These are phyloP conservation scores for Ogataea minuta DNA, from an alignment of 805 yeast species.

Conservation along the genomic window DNA sequence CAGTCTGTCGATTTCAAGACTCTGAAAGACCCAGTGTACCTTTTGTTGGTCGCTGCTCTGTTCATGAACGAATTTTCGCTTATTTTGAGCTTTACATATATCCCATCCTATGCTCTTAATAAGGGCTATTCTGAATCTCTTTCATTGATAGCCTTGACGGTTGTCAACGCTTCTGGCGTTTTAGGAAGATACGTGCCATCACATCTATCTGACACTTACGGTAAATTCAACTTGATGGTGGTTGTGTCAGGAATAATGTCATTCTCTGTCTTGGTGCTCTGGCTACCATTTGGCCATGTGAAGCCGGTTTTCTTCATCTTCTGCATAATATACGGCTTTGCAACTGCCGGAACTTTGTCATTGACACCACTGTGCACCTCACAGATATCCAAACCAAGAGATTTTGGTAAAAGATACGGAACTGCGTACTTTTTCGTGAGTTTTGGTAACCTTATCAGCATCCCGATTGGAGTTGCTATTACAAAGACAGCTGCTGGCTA, in stretches of 20 bases:
- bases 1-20: conserved; percentile 39
- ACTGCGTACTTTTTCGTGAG: conserved; percentile 54
- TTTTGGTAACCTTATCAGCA: conserved; percentile 44
- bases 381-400: conserved; percentile 57
- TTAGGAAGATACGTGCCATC: conserved; percentile 48
- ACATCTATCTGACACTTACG: conserved; percentile 42
- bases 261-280: conserved; percentile 45
- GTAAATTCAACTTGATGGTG: conserved; percentile 43
- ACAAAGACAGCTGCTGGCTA: conserved; percentile 32
- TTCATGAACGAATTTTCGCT: conserved; percentile 52
- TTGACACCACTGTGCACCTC: conserved; percentile 71
- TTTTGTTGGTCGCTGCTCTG: conserved; percentile 39
- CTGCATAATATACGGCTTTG: conserved; percentile 55
- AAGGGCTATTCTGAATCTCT: conserved; percentile 44
- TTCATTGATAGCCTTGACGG: conserved; percentile 43
- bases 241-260: conserved; percentile 39
- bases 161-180: conserved; percentile 43
- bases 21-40: conserved; percentile 43
- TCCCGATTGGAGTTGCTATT: conserved; percentile 43
- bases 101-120: conserved; percentile 54
- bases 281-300: conserved; percentile 63
- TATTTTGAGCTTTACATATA: conserved; percentile 51
- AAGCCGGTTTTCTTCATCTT: conserved; percentile 48
- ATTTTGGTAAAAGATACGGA: conserved; percentile 71
- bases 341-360: conserved; percentile 59